These are phyloP conservation scores for Pilaira anomala DNA, from an alignment of 192 early-diverging fungal species.

Conservation along the genomic window DNA sequence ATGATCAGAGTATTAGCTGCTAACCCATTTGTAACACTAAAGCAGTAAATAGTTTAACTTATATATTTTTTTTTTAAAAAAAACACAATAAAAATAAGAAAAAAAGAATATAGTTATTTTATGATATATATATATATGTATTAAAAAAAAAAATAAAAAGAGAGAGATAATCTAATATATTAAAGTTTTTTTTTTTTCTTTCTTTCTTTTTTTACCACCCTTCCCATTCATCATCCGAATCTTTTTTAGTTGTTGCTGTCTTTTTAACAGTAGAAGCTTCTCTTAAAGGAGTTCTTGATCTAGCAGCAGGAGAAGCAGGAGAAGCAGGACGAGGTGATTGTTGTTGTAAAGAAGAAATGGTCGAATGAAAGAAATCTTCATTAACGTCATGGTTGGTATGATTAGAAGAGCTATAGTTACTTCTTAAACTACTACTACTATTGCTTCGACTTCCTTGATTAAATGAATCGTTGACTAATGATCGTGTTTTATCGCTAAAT, in stretches of 20 bases:
- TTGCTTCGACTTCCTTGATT: not conserved
- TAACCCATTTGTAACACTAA: conserved; percentile 40
- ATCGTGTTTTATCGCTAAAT: conserved; percentile 50
- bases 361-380: conserved; percentile 40
- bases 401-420: conserved; percentile 13
- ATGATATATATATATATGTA: too few relatives aligned
- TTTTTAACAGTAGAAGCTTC: conserved; percentile 16
- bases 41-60: not conserved
- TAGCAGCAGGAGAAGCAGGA: conserved; percentile 20
- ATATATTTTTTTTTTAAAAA: not conserved
- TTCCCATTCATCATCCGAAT: conserved; percentile 40
- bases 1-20: conserved; percentile 46
- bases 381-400: conserved; percentile 12
- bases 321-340: conserved; percentile 23
- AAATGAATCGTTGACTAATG: not conserved
- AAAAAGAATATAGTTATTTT: too few relatives aligned
- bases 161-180: not conserved
- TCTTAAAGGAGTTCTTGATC: conserved; percentile 30
- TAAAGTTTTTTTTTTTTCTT: too few relatives aligned
- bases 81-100: conserved; percentile 10
- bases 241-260: conserved; percentile 25
- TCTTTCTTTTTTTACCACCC: conserved; percentile 39
- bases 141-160: not conserved
- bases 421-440: not conserved
- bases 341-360: conserved; percentile 32